Percentiles rank a stretch among this genome's conserved stretches.
Evolutionary conservation across 2,329 filamentous ascomycete genomes (phyloP).

Genomic region (Monilinia vaccinii-corymbosi): DNA sequence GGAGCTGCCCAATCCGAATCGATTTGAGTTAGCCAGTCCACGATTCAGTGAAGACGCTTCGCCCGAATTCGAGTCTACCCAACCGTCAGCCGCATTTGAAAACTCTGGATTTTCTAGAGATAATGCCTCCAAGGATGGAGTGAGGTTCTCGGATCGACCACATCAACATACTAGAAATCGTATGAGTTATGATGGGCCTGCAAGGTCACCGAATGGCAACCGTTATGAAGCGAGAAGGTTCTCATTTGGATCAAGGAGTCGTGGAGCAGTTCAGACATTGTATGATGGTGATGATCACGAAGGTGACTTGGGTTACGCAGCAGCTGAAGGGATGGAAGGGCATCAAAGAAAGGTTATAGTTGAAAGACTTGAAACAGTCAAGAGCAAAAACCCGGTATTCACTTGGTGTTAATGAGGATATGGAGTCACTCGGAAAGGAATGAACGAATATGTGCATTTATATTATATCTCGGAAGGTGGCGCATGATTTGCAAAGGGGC

Average conservation of each 20-base stretch:
- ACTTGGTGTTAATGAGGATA: conserved; percentile 71
- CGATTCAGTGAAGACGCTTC: conserved; percentile 24
- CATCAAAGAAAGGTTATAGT: conserved; percentile 92
- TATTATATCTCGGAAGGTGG: conserved; percentile 4
- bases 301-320: conserved; percentile 89
- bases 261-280: conserved; percentile 31
- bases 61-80: conserved; percentile 12
- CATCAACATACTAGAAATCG: conserved; percentile 22
- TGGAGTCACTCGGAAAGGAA: conserved; percentile 1
- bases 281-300: conserved; percentile 70
- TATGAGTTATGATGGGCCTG: conserved; percentile 29
- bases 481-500: neutral
- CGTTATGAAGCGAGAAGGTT: conserved; percentile 28
- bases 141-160: conserved; percentile 26
- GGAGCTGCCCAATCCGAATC: conserved; percentile 52
- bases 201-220: conserved; percentile 19
- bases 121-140: conserved; percentile 16
- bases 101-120: conserved; percentile 13
- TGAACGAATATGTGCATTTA: conserved; percentile 1
- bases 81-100: conserved; percentile 15
- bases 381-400: conserved; percentile 91
- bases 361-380: conserved; percentile 89
- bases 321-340: conserved; percentile 87
- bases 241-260: conserved; percentile 32
- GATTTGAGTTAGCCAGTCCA: conserved; percentile 56